Base-by-base conservation (phyloP, 768 basidiomycete species). In the Naganishia randhawae region DNA sequence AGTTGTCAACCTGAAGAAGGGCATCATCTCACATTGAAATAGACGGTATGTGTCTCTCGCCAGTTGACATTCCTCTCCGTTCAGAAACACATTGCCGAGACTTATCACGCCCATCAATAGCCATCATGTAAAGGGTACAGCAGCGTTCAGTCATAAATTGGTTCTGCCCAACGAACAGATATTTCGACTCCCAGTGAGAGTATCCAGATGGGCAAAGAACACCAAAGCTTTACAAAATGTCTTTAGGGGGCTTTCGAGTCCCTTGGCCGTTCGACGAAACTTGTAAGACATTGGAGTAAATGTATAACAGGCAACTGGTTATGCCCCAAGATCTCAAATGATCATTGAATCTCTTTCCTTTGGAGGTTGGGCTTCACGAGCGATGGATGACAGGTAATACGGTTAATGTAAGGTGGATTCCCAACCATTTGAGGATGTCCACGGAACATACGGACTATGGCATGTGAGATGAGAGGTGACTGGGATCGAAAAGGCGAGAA, bases 141-240 rank as follows among this genome's bases (percentile, higher is more conserved):
- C 54, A 55, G 4, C 32, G 33, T 55, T 55, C 32, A 6, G 32
- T 25, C 25, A 41, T 29, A 2, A 19, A 25, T 27, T 22, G 2
- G 25, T 22, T 4, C 37, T 61, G 22, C 57, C 57, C 22, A 61
- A 61, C 17, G 57, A 61, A 29, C 19, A 61, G 25, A 25, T 61
- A 1, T 61, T 61, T 19, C 57, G 57, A 39, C 37, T 39, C 1
- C n/a, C 41, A 4, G 25, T 61, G 2, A 39, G 25, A 6, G 14
- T 61, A n/a, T 41, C 39, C 57, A 8, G 57, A 35, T n/a, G 11
- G 2, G 1, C 39, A 61, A 25, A 61, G 41, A 39, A 39, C 32
- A 39, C 57, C 35, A 10, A 61, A 61, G 39, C 33, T 61, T 35
- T 61, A 41, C 57, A 61, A 61, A 39, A 42, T 61, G 57, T 39